A percentile compares a stretch with the other conserved stretches of the same genome.
phyloP scores from a whole-genome alignment of 805 yeast species.

The Blastobotrys peoriensis region DNA sequence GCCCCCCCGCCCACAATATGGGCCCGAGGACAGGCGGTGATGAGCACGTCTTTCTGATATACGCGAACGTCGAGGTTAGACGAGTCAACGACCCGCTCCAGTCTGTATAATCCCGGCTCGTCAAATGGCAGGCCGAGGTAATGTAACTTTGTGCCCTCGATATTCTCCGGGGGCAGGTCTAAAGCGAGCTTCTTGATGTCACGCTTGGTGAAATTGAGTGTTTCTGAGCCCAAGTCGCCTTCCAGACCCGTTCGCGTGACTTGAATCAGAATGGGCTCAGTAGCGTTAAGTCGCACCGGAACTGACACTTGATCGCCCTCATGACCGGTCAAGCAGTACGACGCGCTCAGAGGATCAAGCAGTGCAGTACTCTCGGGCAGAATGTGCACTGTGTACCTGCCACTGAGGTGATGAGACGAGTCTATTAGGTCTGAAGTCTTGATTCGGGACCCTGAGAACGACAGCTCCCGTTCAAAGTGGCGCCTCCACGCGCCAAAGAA shows the following conservation, averaged over 20 bases:
- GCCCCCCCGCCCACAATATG: slow-evolving; percentile 37
- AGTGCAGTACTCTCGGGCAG: slow-evolving; percentile 87
- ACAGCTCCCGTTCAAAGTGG: slow-evolving; percentile 27
- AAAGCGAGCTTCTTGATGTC: slow-evolving; percentile 41
- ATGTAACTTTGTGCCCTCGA: slow-evolving; percentile 12
- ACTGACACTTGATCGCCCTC: slow-evolving; percentile 35
- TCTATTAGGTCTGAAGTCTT: slow-evolving; percentile 29
- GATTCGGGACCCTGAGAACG: slow-evolving; percentile 31
- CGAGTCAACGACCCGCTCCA: slow-evolving; percentile 60
- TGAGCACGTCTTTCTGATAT: slow-evolving; percentile 52
- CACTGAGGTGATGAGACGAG: slow-evolving; percentile 60
- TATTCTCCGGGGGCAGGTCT: slow-evolving; percentile 12
- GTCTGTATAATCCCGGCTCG: slow-evolving; percentile 71
- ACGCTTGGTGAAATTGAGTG: slow-evolving; percentile 49
- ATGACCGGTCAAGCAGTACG: slow-evolving; percentile 44
- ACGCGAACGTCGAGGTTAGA: slow-evolving; percentile 53
- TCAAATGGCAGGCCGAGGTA: slow-evolving; percentile 60
- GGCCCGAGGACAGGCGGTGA: slow-evolving; percentile 77
- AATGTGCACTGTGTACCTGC: slow-evolving; percentile 78
- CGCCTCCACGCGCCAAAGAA: slow-evolving; percentile 20
- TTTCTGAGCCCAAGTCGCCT: slow-evolving; percentile 37
- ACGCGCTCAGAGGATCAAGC: slow-evolving; percentile 66
- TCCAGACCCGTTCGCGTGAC: slow-evolving; percentile 54
- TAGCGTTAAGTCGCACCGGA: slow-evolving; percentile 77
- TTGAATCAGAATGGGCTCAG: slow-evolving; percentile 65